Percentiles rank a stretch among this genome's conserved stretches.
These are phyloP conservation scores for Marsdenia floribunda DNA, from an alignment of 257 asterid genomes.

Conservation along the genomic window DNA sequence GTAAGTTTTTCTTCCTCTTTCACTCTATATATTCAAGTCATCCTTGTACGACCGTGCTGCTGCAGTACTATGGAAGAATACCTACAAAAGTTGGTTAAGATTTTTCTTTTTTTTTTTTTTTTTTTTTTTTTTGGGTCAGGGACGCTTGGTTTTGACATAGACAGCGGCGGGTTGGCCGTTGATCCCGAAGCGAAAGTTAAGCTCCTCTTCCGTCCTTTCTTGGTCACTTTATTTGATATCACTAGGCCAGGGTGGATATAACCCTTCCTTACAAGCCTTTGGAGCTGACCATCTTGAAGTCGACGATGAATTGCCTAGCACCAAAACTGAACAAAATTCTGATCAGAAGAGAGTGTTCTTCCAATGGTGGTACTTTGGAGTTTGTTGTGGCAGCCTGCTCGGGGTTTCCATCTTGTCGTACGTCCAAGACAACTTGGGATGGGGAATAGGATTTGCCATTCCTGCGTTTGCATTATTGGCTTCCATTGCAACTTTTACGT, in stretches of 20 bases:
- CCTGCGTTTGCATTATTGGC: slow-evolving; percentile 56
- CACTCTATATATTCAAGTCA: too few species aligned
- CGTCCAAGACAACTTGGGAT: slow-evolving; percentile 74
- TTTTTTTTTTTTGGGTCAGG: slow-evolving; percentile 33
- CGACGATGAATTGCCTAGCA: slow-evolving; percentile 42
- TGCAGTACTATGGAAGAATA: background rate
- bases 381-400: slow-evolving; percentile 79
- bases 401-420: slow-evolving; percentile 81
- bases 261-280: slow-evolving; percentile 89
- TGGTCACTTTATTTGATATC: slow-evolving; percentile 73
- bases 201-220: slow-evolving; percentile 41
- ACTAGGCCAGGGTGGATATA: slow-evolving; percentile 75
- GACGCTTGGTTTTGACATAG: slow-evolving; percentile 70
- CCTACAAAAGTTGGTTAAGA: background rate
- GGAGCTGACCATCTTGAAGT: slow-evolving; percentile 73
- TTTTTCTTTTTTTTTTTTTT: too few species aligned
- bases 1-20: too few species aligned
- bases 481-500: slow-evolving; percentile 50
- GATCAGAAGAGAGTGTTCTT: slow-evolving; percentile 58
- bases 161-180: slow-evolving; percentile 58
- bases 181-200: slow-evolving; percentile 27
- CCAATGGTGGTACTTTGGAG: slow-evolving; percentile 92
- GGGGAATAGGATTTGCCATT: slow-evolving; percentile 91
- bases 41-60: too few species aligned
- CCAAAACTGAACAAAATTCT: slow-evolving; percentile 21